A percentile compares a stretch with the other conserved stretches of the same genome.
phyloP scores from a whole-genome alignment of 1,284 basidiomycete genomes.

The Chondrostereum purpureum region DNA sequence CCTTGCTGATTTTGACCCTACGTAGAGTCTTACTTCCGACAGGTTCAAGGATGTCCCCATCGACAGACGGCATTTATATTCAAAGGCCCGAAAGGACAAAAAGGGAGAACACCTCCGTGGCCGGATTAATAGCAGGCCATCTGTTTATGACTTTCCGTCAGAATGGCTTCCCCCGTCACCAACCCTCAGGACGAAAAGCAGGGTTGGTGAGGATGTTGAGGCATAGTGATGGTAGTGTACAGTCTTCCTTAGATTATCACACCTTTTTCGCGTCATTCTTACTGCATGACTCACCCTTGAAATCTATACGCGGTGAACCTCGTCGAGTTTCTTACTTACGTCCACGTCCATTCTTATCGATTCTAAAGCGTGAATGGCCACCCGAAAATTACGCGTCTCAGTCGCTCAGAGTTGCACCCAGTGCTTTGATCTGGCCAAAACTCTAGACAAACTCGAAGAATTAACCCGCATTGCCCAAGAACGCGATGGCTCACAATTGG shows the following conservation, averaged over 20 bases:
- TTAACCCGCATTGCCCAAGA: conserved; percentile 45
- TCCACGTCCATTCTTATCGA: no score
- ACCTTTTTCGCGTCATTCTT: no score
- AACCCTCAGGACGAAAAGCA: neutral
- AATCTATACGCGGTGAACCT: no score
- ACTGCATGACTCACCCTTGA: no score
- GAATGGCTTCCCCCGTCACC: conserved; percentile 3
- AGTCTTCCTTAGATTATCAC: no score
- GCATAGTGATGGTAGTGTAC: no score
- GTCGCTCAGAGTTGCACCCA: conserved; percentile 52
- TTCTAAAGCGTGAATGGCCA: neutral
- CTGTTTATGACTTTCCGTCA: conserved; percentile 27
- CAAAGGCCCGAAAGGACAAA: conserved; percentile 62
- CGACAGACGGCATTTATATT: conserved; percentile 72
- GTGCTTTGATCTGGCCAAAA: conserved; percentile 45
- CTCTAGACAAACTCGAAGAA: conserved; percentile 50
- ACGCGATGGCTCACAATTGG: conserved; percentile 46
- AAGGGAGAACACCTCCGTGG: conserved; percentile 60
- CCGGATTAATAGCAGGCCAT: conserved; percentile 50
- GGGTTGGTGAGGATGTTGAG: no score
- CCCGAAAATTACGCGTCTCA: conserved; percentile 28
- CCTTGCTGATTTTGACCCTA: no score
- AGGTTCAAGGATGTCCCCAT: conserved; percentile 61
- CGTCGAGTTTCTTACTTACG: no score
- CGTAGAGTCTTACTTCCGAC: conserved; percentile 39